These are phyloP conservation scores for Fraxinus latifolia DNA, from an alignment of 305 asterid genomes.

Conservation along the genomic window DNA sequence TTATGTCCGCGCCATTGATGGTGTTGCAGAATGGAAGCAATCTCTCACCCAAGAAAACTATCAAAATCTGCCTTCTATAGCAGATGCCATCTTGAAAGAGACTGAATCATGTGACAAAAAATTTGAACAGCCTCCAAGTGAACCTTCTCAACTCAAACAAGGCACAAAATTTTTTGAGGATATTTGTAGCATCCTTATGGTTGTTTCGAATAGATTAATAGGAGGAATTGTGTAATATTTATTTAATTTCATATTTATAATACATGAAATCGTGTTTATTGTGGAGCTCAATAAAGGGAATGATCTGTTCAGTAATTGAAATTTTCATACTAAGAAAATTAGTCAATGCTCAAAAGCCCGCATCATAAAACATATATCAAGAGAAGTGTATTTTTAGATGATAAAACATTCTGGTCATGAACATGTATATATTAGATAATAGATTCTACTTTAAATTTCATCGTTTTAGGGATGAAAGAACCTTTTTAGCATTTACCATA, in stretches of 20 bases:
- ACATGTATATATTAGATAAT: neutral
- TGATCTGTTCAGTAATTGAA: neutral
- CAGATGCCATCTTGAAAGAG: neutral
- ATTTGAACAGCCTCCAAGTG: neutral
- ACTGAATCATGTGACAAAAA: neutral
- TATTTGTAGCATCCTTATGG: neutral
- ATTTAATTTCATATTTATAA: neutral
- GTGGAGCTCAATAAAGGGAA: neutral
- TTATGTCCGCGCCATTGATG: neutral
- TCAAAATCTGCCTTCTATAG: neutral
- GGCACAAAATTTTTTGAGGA: neutral
- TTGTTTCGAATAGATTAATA: neutral
- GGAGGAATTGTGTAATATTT: neutral
- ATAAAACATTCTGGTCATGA: neutral
- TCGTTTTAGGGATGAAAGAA: neutral
- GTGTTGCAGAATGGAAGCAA: neutral
- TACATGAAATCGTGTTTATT: neutral
- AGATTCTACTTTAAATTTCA: neutral
- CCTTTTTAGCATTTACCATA: neutral
- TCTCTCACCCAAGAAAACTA: neutral
- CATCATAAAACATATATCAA: neutral
- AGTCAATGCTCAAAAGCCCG: neutral
- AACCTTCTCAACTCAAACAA: neutral
- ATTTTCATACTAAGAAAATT: neutral
- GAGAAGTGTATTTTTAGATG: too few species aligned